Base-by-base conservation (phyloP, 441 rosid species). In the Adansonia gregorii region DNA sequence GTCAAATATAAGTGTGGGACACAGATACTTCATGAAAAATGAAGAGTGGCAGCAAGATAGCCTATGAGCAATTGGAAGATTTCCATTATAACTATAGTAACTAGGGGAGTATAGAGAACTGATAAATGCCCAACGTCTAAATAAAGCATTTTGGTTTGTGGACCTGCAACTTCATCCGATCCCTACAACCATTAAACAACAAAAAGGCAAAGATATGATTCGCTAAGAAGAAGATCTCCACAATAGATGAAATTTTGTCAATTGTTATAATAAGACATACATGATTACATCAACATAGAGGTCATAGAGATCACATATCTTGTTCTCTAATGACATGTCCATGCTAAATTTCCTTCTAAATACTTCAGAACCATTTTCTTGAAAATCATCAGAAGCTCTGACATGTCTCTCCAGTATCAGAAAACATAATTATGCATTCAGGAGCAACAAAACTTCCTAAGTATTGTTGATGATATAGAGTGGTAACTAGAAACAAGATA, bases 271-370 rank as follows among this genome's bases (percentile, higher is more conserved):
- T 43, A 74, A 63, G 67, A 52, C 4, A 41, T 24, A 31, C 2
- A 67, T 39, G 6, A 67, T 56, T 90, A 96, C 99, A 83, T 96
- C 98, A 83, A 92, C 88, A 84, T 85, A 96, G 83, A 94, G 94
- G 83, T 96, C 99, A 87, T 96, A 94, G 70, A 94, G 98, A 78
- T 90, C 96, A 87, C 98, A 93, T 81, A 96, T 83, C 87, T 87
- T 96, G 81, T 94, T 97, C 90, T 96, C 98, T 88, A 93, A 58
- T 43, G 85, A 85, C 19, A 86, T 74, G 75, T 94, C 98, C 92
- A 96, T 89, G 82, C 86, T 86, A 75, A 87, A 86, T 78, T 87
- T 94, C 80, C 84, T 88, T 80, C 86, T 87, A 27, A 75, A 54
- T 58, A 79, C 75, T 77, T 86, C 87, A 45, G 86, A 27, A 71